Evolutionary conservation across 495 filamentous ascomycete genomes (phyloP), one percentile per base, ranked within the genome.

Genomic region (Opeltia flavorubescens): DNA sequence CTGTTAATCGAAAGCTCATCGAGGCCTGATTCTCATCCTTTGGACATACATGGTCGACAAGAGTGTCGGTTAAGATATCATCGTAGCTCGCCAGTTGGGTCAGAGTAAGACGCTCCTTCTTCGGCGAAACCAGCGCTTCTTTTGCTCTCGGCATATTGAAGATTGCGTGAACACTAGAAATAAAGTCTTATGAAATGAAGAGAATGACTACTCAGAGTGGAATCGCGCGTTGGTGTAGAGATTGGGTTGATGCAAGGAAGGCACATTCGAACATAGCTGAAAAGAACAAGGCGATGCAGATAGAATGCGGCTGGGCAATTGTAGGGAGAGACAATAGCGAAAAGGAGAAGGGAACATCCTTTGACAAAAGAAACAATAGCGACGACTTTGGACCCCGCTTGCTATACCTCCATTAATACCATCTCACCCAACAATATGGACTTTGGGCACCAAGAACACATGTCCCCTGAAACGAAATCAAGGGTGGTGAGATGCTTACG

Each of bases 41-140:
- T 51, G 34, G 23, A 71, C 85, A 60, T 72, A 95, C 91, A 63
- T 85, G 84, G 65, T 99, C 91, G 34, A 99, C 78, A 28, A 99
- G 80, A 48, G 84, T 82, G 78, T 99, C 93, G 0, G 91, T 96
- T 52, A 94, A 73, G 54, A 99, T 78, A 61, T 99, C 91, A 66
- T 99, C 91, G 68, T 95, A 95, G 47, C 82, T 81, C 24, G 86
- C 80, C 49, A 99, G 68, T 66, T 95, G 88, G 31, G 76, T 76
- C 47, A 95, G 68, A 11, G 86, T 94, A 51, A 96, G 68, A 55
- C 77, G 80, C 50, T 83, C 76, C 63, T 54, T 55, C 23, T 55
- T 58, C 3, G 55, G 38, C 18, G 38, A 12, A 5, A 7, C 20
- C 21, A 41, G 5, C 21, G 25, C 38, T 8, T 18, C 38, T 25